Percentiles rank a stretch among this genome's conserved stretches.
Evolutionary conservation across 108 stramenopile genomes (phyloP).

Genomic region (Seminavis robusta): DNA sequence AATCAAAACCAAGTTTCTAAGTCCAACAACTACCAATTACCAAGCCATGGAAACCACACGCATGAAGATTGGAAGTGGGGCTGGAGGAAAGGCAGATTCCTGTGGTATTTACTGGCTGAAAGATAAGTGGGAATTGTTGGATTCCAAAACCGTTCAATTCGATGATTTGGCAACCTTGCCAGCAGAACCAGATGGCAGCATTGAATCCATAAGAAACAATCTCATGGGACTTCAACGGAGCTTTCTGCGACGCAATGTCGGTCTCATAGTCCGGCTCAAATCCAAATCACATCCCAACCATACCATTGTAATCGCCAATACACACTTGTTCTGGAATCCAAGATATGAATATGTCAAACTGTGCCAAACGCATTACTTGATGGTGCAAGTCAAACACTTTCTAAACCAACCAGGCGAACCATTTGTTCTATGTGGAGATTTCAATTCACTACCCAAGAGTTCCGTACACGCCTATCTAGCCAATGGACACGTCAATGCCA

Average conservation of each 20-base stretch:
- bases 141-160: conserved; percentile 48
- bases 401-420: conserved; percentile 16
- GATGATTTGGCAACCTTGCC: conserved; percentile 74
- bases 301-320: conserved; percentile 54
- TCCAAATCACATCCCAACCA: conserved; percentile 14
- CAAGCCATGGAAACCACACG: conserved; percentile 47
- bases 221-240: conserved; percentile 52
- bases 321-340: conserved; percentile 89
- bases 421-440: conserved; percentile 71
- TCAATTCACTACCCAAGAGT: conserved; percentile 71
- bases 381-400: conserved; percentile 34
- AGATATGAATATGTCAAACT: conserved; percentile 79
- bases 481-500: conserved; percentile 58
- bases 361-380: conserved; percentile 62
- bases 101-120: conserved; percentile 54
- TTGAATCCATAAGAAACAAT: conserved; percentile 18
- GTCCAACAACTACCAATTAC: conserved; percentile 51
- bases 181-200: not conserved
- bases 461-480: conserved; percentile 64
- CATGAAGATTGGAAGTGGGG: conserved; percentile 20
- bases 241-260: conserved; percentile 71
- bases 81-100: conserved; percentile 64
- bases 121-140: conserved; percentile 37
- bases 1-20: conserved; percentile 19
- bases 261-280: conserved; percentile 52